These are phyloP conservation scores for Scalesia atractyloides DNA, from an alignment of 129 eudicot species.

Conservation along the genomic window DNA sequence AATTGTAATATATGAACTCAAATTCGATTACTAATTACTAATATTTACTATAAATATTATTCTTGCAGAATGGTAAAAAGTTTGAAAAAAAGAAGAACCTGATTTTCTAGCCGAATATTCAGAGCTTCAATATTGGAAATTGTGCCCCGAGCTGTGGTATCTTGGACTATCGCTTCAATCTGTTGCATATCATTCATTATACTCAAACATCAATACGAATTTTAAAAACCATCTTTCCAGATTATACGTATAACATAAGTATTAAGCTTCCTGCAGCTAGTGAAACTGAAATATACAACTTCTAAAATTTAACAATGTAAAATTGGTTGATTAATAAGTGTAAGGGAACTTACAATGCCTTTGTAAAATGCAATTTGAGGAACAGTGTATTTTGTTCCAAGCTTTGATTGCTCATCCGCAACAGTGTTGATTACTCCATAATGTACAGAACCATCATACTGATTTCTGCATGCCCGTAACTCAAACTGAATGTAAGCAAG, in stretches of 20 bases:
- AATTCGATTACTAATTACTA: slow-evolving; percentile 11
- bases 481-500: slow-evolving; percentile 80
- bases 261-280: too few species aligned
- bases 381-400: slow-evolving; percentile 78
- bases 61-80: background rate
- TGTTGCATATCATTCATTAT: slow-evolving; percentile 34
- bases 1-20: slow-evolving; percentile 33
- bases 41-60: background rate
- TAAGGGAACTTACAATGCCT: slow-evolving; percentile 66
- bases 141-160: slow-evolving; percentile 62
- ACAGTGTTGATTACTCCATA: slow-evolving; percentile 87
- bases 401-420: slow-evolving; percentile 91
- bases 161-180: slow-evolving; percentile 87
- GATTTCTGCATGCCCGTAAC: slow-evolving; percentile 78
- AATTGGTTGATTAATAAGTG: background rate
- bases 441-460: slow-evolving; percentile 73
- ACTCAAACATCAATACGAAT: slow-evolving; percentile 10
- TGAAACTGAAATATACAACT: background rate
- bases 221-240: background rate
- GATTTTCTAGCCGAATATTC: slow-evolving; percentile 60
- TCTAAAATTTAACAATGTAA: slow-evolving; percentile 2
- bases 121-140: slow-evolving; percentile 73
- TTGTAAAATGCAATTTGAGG: slow-evolving; percentile 93
- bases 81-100: slow-evolving; percentile 41
- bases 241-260: slow-evolving; percentile 5